Evolutionary conservation across 305 asterid species (phyloP), one percentile per base, ranked within the genome.

Genomic region (Fraxinus ornus): DNA sequence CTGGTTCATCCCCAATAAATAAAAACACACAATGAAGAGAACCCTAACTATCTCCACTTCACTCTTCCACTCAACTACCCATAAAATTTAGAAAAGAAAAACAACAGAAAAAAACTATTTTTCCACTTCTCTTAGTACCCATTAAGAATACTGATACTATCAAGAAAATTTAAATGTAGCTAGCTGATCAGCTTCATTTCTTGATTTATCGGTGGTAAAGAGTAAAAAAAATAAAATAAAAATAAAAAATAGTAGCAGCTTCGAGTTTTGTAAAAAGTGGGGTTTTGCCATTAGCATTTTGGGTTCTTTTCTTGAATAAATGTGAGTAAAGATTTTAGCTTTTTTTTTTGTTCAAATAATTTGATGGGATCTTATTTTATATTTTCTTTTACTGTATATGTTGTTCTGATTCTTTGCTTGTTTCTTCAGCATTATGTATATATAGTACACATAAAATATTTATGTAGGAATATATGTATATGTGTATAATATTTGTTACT

Each of bases 331-430:
- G 89, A 89, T 88, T 87, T 88, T 74, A 66, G 41, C 83, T 68
- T 85, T 84, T 76, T 76, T 64, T 13, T 60, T n/a, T 36, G 28
- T 75, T 60, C 28, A 10, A 37, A 22, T 35, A 3, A 32, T 41
- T 83, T 37, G 60, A 47, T 79, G 81, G 82, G 84, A 82, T 88
- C 77, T 87, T 78, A 41, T 57, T 81, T 83, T 83, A 62, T 84
- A 71, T 84, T 80, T 71, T 52, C 60, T 44, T 57, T 30, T 71
- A 1, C 10, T 37, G 12, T 15, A 52, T 4, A 2, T 78, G 26
- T 80, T 60, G 24, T 82, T 79, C 76, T 81, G 85, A 89, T 90
- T 82, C 91, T 80, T 87, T 88, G 89, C 91, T 90, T 87, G 85
- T 75, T 68, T 47, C 81, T 30, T 47, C 86, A 70, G 86, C 77